Percentiles rank a stretch among this genome's conserved stretches.
Evolutionary conservation across 2,329 filamentous ascomycete genomes (phyloP).

Genomic region (Penicillium sp.): DNA sequence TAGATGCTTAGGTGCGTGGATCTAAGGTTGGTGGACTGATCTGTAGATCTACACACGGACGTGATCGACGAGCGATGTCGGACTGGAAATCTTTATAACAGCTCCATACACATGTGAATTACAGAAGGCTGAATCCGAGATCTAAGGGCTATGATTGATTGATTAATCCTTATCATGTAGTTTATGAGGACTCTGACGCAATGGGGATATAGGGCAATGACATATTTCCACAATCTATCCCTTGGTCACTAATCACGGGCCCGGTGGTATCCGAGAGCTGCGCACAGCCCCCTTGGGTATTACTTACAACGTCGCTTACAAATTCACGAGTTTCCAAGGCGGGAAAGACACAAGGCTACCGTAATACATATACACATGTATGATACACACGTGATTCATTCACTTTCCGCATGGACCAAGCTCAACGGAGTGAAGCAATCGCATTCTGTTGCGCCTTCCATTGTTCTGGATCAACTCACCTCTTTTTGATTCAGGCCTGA

Average conservation of each 20-base stretch:
- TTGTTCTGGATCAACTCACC: background rate
- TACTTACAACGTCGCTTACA: background rate
- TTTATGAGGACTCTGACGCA: background rate
- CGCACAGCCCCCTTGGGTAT: constrained; percentile 8
- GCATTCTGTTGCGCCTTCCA: background rate
- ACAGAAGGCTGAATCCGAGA: background rate
- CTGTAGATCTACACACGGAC: background rate
- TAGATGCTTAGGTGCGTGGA: background rate
- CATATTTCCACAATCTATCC: constrained; percentile 1
- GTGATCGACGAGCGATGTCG: background rate
- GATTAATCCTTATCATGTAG: background rate
- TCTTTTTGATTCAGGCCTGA: background rate
- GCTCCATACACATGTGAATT: background rate
- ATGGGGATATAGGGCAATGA: background rate
- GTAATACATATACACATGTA: background rate
- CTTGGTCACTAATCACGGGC: constrained; percentile 4
- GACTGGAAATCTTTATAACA: background rate
- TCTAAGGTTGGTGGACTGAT: background rate
- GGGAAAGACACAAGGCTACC: background rate
- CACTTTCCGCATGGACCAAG: background rate
- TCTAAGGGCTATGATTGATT: background rate
- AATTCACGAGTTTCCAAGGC: background rate
- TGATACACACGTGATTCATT: background rate
- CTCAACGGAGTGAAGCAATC: background rate
- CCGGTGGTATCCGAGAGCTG: constrained; percentile 21